Conservation (phyloP, 208 protist genomes). For the Leishmania turanica region DNA sequence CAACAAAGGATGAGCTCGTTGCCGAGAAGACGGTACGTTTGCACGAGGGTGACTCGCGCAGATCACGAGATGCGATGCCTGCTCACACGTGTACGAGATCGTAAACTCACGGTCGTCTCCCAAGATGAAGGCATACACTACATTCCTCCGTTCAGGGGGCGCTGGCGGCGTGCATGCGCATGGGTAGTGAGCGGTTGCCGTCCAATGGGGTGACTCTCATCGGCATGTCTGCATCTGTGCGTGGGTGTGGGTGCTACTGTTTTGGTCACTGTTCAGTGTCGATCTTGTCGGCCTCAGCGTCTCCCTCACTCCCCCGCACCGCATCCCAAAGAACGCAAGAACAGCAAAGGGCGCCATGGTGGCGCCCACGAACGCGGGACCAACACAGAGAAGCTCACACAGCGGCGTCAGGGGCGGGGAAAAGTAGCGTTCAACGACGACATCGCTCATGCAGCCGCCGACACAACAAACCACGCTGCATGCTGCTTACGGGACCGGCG, state of each 20-base stretch:
- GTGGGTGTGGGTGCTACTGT: not conserved
- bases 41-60: not conserved
- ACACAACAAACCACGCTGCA: not conserved
- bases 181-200: not conserved
- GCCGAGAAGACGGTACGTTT: not conserved
- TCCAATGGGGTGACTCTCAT: not conserved
- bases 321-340: not conserved
- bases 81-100: not conserved
- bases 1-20: too few species aligned
- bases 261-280: not conserved
- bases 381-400: not conserved
- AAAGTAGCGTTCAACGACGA: not conserved
- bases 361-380: not conserved
- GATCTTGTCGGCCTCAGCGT: not conserved
- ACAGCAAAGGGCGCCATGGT: not conserved
- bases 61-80: not conserved
- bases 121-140: not conserved
- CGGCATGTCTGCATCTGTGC: not conserved
- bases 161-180: not conserved
- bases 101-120: not conserved
- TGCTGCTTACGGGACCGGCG: constrained; percentile 5
- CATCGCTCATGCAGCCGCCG: not conserved
- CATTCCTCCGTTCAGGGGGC: not conserved
- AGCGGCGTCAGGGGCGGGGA: not conserved
- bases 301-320: not conserved